A percentile compares a stretch with the other conserved stretches of the same genome.
phyloP scores from a whole-genome alignment of 148 eudicot genomes.

The Vaccinium macrocarpon region DNA sequence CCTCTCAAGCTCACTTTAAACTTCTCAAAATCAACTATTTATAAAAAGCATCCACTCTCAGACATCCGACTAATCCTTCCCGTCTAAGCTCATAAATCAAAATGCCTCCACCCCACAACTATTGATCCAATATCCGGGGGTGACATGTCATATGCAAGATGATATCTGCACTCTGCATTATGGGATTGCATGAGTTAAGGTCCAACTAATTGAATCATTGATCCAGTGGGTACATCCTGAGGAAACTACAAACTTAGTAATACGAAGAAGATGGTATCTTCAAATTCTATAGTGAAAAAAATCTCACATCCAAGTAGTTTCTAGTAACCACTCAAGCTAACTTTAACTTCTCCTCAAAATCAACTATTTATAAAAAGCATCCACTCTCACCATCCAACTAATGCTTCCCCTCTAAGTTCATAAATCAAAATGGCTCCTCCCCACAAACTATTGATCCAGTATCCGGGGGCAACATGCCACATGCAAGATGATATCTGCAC shows the following conservation, averaged over 20 bases:
- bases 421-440: background rate
- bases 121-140: background rate
- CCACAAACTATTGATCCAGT: background rate
- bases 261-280: background rate
- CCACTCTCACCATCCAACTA: background rate
- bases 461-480: background rate
- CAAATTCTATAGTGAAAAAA: background rate
- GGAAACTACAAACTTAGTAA: background rate
- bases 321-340: background rate
- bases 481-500: background rate
- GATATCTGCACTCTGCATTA: background rate
- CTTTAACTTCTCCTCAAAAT: slow-evolving; percentile 1
- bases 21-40: background rate
- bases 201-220: background rate
- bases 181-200: background rate
- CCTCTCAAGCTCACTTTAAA: background rate
- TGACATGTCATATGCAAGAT: background rate
- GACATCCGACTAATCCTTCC: background rate
- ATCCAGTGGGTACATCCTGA: background rate
- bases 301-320: background rate
- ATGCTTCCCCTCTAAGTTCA: background rate
- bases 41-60: background rate
- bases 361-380: background rate
- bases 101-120: background rate
- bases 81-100: background rate